Percentiles rank a stretch among this genome's conserved stretches.
Evolutionary conservation across 345 rosid species (phyloP).

Genomic region (Turritis glabra): DNA sequence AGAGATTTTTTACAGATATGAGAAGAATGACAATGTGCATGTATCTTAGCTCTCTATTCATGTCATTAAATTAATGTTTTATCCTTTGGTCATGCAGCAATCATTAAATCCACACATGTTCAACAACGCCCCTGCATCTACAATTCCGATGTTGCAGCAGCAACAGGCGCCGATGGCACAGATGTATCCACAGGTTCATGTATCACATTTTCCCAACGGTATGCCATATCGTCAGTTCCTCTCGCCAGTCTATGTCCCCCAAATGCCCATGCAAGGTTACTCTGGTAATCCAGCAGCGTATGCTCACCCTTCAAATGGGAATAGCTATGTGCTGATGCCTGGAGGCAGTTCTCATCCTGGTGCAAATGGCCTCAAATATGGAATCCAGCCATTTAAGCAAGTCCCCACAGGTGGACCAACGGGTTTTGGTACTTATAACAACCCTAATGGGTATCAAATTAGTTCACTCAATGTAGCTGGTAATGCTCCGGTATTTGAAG

Average conservation of each 20-base stretch:
- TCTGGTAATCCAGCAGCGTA: constrained; percentile 65
- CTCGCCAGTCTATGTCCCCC: constrained; percentile 81
- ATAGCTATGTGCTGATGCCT: constrained; percentile 81
- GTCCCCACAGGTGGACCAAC: constrained; percentile 61
- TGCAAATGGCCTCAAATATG: constrained; percentile 75
- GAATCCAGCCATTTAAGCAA: constrained; percentile 82
- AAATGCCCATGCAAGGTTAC: constrained; percentile 88
- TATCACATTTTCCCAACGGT: constrained; percentile 69
- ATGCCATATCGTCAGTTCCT: constrained; percentile 87
- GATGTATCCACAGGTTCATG: constrained; percentile 88
- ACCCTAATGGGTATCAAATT: constrained; percentile 57
- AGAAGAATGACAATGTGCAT: neutral
- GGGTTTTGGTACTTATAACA: constrained; percentile 21
- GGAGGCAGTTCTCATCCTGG: constrained; percentile 76
- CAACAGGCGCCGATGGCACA: constrained; percentile 62
- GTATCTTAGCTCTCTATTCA: neutral
- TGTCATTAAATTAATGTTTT: neutral
- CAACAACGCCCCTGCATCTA: constrained; percentile 55
- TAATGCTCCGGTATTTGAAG: constrained; percentile 78
- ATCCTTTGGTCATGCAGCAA: constrained; percentile 37
- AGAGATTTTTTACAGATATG: neutral
- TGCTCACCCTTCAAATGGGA: constrained; percentile 85
- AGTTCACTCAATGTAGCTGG: constrained; percentile 70
- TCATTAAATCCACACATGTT: constrained; percentile 45
- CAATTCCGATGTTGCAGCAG: constrained; percentile 76